Evolutionary conservation across 176 grass and related monocot genomes (phyloP).

Genomic region (Carex pumila): DNA sequence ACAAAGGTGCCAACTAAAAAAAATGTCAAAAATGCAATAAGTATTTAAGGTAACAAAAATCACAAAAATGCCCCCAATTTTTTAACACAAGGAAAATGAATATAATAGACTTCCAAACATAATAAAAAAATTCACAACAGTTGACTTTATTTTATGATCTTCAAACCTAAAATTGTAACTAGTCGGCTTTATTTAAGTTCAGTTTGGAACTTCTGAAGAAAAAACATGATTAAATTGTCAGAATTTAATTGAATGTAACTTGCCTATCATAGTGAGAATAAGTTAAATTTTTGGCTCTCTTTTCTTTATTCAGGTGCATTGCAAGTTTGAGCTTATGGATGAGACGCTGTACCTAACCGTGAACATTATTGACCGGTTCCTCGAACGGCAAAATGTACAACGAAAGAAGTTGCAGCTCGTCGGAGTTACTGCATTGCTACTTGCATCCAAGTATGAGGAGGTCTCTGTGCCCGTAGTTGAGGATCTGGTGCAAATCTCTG

Average conservation of each 20-base stretch:
- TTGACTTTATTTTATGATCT: not conserved
- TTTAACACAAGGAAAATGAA: too few relatives aligned
- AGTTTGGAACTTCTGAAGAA: not conserved
- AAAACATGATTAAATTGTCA: not conserved
- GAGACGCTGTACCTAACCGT: constrained; percentile 91
- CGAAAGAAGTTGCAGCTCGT: constrained; percentile 86
- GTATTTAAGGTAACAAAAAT: not conserved
- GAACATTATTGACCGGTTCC: constrained; percentile 89
- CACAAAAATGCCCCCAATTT: not conserved
- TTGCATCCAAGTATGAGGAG: constrained; percentile 95
- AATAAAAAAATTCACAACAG: not conserved
- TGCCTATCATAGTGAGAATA: not conserved
- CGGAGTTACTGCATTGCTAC: constrained; percentile 84
- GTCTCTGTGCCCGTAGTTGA: constrained; percentile 82
- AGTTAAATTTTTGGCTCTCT: not conserved
- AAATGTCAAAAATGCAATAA: not conserved
- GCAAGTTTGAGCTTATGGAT: constrained; percentile 89
- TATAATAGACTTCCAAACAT: not conserved
- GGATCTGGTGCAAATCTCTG: constrained; percentile 72
- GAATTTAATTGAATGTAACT: not conserved
- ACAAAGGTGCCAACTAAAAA: not conserved
- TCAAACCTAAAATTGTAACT: not conserved
- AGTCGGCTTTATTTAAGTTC: too few relatives aligned
- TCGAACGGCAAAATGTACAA: constrained; percentile 54
- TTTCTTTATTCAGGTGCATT: constrained; percentile 57